Percentiles rank a stretch among this genome's conserved stretches.
phyloP scores from a whole-genome alignment of 2,329 filamentous ascomycete species.

The Zymoseptoria brevis region DNA sequence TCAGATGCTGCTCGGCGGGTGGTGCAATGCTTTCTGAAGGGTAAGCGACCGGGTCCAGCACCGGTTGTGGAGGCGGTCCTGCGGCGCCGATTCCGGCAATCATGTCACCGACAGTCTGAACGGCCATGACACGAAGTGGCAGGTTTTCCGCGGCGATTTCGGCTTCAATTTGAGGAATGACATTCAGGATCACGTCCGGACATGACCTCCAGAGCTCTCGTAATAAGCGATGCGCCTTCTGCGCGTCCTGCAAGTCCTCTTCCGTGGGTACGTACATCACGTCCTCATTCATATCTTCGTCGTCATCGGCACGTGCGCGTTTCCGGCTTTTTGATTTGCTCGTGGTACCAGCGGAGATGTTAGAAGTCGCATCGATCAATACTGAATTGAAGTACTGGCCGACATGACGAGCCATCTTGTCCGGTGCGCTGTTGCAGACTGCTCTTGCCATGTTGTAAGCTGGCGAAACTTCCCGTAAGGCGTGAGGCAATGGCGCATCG shows the following conservation, averaged over 20 bases:
- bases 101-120: slow-evolving; percentile 91
- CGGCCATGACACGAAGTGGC: slow-evolving; percentile 76
- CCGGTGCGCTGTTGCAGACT: slow-evolving; percentile 78
- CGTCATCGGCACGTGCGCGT: slow-evolving; percentile 33
- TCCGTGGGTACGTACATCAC: slow-evolving; percentile 53
- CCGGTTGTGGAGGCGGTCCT: slow-evolving; percentile 65
- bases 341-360: slow-evolving; percentile 17
- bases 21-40: slow-evolving; percentile 56
- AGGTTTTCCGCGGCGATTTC: slow-evolving; percentile 87
- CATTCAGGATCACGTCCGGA: slow-evolving; percentile 80
- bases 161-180: slow-evolving; percentile 86
- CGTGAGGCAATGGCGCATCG: slow-evolving; percentile 25
- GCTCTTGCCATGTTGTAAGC: slow-evolving; percentile 96
- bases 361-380: slow-evolving; percentile 68
- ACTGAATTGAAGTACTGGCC: slow-evolving; percentile 97
- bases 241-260: slow-evolving; percentile 76
- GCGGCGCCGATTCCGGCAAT: slow-evolving; percentile 88
- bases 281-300: slow-evolving; percentile 34
- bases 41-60: slow-evolving; percentile 74
- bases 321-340: slow-evolving; percentile 45
- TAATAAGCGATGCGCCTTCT: slow-evolving; percentile 81
- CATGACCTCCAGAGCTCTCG: slow-evolving; percentile 91
- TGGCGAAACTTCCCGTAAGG: slow-evolving; percentile 73
- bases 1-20: slow-evolving; percentile 36
- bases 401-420: slow-evolving; percentile 91